Evolutionary conservation across 768 basidiomycete species (phyloP).

Genomic region (Kwoniella dendrophila): DNA sequence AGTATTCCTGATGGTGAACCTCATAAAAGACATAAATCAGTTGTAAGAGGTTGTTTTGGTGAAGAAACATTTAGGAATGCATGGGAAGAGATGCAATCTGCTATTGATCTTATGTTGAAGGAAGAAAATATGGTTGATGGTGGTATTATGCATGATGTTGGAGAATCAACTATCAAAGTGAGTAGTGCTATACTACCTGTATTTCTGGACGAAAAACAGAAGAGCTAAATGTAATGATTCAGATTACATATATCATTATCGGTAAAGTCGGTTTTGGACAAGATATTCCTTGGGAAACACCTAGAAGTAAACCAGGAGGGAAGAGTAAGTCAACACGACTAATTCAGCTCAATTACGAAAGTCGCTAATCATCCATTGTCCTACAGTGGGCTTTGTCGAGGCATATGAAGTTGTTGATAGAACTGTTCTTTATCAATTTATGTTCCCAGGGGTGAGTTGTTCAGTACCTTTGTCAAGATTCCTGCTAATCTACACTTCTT

Average conservation of each 20-base stretch:
- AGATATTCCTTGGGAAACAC: conserved; percentile 26
- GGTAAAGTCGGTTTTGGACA: conserved; percentile 19
- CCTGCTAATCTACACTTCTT: neutral
- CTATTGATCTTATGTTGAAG: conserved; percentile 18
- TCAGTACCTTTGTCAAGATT: neutral
- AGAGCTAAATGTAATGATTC: neutral
- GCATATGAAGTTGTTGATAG: conserved; percentile 28
- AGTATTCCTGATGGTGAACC: conserved; percentile 23
- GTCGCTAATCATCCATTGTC: neutral
- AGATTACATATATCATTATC: conserved; percentile 7
- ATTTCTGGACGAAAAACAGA: neutral
- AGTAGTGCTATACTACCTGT: neutral
- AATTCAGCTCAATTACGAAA: neutral
- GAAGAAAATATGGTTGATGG: conserved; percentile 25
- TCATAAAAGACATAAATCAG: conserved; percentile 30
- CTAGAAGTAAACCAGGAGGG: conserved; percentile 18
- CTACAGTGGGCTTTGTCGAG: conserved; percentile 33
- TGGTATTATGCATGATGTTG: conserved; percentile 24
- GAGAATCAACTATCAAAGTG: conserved; percentile 22
- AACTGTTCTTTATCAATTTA: conserved; percentile 25
- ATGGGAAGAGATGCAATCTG: conserved; percentile 24
- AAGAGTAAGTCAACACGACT: conserved; percentile 12
- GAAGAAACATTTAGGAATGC: conserved; percentile 31
- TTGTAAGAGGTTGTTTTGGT: conserved; percentile 36
- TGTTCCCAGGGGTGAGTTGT: conserved; percentile 14